Conservation (phyloP, 305 asterid genomes). For the Solanum hybrid region DNA sequence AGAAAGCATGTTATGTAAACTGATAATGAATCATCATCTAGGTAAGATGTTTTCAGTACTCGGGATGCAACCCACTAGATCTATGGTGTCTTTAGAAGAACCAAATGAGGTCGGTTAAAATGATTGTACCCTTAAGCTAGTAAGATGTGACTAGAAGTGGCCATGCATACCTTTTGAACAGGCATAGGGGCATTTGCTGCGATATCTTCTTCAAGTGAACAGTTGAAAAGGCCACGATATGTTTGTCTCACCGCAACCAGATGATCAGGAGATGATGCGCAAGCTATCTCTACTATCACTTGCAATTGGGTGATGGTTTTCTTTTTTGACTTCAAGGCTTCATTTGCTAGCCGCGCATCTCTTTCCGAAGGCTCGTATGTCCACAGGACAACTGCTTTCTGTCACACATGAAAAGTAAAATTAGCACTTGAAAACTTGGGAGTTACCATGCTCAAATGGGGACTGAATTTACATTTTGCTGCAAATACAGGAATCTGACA, state of each 20-base stretch:
- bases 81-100: not conserved
- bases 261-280: constrained; percentile 66
- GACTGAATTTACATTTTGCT: not conserved
- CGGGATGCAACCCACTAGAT: not conserved
- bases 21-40: not conserved
- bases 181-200: constrained; percentile 41
- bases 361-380: constrained; percentile 67
- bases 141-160: not conserved
- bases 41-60: not conserved
- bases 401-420: not conserved
- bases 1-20: not conserved
- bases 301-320: constrained; percentile 42
- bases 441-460: not conserved
- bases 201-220: constrained; percentile 74
- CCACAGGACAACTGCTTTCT: constrained; percentile 71
- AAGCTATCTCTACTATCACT: constrained; percentile 73
- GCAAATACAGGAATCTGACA: not conserved
- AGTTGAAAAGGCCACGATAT: constrained; percentile 44
- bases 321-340: constrained; percentile 40
- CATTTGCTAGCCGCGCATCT: constrained; percentile 66
- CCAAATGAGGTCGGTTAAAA: not conserved
- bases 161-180: constrained; percentile 44
- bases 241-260: constrained; percentile 53
- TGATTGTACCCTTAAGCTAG: not conserved
- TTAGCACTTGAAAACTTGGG: not conserved